Base-by-base conservation (phyloP, 495 filamentous ascomycete species). In the Penicillium diatomitis region DNA sequence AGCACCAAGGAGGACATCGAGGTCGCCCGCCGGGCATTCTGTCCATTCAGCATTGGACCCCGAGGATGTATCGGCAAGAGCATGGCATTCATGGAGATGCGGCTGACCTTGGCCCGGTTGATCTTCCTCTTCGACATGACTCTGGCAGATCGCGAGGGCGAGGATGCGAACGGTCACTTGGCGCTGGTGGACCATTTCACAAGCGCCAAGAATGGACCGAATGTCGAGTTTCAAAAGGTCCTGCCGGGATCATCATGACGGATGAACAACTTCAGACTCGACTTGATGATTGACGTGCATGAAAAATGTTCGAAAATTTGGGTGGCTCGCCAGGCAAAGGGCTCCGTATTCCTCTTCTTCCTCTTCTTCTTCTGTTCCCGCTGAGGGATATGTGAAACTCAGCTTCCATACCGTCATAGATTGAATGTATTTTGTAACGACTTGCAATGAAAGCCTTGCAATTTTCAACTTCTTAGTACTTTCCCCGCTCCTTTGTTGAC, bases 41-140 rank as follows among this genome's bases (percentile, higher is more conserved):
- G 67, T 32, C 78, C 80, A 1, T 84, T 83, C 47, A 75, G 70
- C 32, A 71, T 79, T 37, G 80, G 80, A 2, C 73, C 74, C 0
- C 63, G 78, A 7, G 74, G 75, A 0, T 84, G 79, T 41, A 75
- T 81, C 41, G 80, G 78, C 2, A 79, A 80, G 65, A 64, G 64
- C 5, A 71, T 84, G 57, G 80, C 80, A 5, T 68, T 74, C 33
- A 68, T 75, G 64, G 79, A 83, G 53, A 64, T 81, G 48, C 64
- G 68, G 6, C 47, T 81, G 36, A 72, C 72, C 0, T 48, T 80
- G 7, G 78, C 78, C 5, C 67, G 71, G 11, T 20, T 79, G 11
- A 38, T 79, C 28, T 78, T 67, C 47, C 52, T 73, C 12, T 74
- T 71, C 54, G 71, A 75, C 45, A 64, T 75, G 47, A 62, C 65